These are phyloP conservation scores for Ambispora gerdemannii DNA, from an alignment of 192 early-diverging fungal species.

Conservation along the genomic window DNA sequence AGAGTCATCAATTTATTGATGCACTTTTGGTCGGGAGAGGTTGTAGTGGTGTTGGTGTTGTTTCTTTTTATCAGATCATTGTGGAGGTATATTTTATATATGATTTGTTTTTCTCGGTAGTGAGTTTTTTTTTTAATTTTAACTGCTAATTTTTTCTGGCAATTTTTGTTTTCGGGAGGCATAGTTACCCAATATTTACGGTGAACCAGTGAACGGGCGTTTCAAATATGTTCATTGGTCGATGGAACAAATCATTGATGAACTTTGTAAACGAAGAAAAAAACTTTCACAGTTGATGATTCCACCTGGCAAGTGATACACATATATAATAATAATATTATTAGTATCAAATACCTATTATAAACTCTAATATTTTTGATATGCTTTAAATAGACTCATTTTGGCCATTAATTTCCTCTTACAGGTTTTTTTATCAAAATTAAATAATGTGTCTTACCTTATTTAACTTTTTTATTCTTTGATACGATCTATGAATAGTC, in stretches of 20 bases:
- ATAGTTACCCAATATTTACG: constrained; percentile 55
- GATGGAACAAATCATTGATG: constrained; percentile 54
- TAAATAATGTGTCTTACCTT: neutral
- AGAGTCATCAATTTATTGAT: constrained; percentile 50
- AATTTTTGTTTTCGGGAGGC: neutral
- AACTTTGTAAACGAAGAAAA: constrained; percentile 50
- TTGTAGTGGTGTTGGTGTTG: constrained; percentile 44
- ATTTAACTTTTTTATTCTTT: neutral
- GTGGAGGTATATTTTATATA: constrained; percentile 39
- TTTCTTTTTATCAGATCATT: constrained; percentile 55
- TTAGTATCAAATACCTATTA: neutral
- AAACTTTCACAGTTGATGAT: constrained; percentile 52
- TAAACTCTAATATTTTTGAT: neutral
- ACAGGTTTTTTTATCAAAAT: constrained; percentile 54
- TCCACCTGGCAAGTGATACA: constrained; percentile 43
- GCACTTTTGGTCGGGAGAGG: constrained; percentile 43
- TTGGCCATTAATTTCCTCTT: constrained; percentile 76
- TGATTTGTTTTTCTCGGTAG: neutral
- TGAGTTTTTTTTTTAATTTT: neutral
- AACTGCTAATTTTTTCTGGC: no score
- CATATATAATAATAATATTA: neutral
- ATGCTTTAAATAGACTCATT: constrained; percentile 56
- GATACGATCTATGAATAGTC: constrained; percentile 21
- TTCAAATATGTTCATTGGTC: constrained; percentile 58
- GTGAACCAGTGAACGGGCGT: constrained; percentile 43